Base-by-base conservation (phyloP, 2,329 filamentous ascomycete genomes). In the Fusarium metavorans region DNA sequence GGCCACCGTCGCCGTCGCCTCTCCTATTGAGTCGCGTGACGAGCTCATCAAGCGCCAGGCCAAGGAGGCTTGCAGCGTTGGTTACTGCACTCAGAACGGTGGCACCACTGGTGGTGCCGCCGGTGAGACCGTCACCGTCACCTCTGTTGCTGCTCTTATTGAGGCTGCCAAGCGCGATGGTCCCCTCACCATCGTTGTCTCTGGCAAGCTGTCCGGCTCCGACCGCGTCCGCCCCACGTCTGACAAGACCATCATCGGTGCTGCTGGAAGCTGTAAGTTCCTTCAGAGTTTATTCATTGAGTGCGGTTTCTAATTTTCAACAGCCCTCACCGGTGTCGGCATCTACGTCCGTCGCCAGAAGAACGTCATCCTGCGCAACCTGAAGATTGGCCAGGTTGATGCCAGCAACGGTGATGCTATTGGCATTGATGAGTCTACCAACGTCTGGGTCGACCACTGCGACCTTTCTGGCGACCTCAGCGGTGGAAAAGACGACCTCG, bases 401-500 rank as follows among this genome's bases (percentile, higher is more conserved):
- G 90, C 90, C 5, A 79, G 82, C 25, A 86, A 88, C 67, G 90
- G 90, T 14, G 91, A 92, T 75, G 89, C 88, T 56, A 87, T 92
- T 71, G 88, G 87, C 67, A 88, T 92, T 54, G 87, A 92, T 77
- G 80, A 79, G 18, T 86, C 87, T 25, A 88, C 81, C 63, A 91
- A 91, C 67, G 84, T 91, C 69, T 93, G 91, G 91, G 84, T 93
- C 52, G 92, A 93, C 81, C 92, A 93, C 83, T 87, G 87, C 77
- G 91, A 93, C 70, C 85, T 93, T 1, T 90, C 88, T 3, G 90
- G 89, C n/a, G 88, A 92, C 81, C 77, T 81, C 41, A 84, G 87
- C 76, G 84, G 88, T 76, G 90, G 87, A 32, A 93, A 93, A 83
- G 91, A 93, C 82, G 92, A 89, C 81, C 93, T 93, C 77, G 92